Conservation (phyloP, 495 filamentous ascomycete genomes). For the Glutinoglossum americanum region DNA sequence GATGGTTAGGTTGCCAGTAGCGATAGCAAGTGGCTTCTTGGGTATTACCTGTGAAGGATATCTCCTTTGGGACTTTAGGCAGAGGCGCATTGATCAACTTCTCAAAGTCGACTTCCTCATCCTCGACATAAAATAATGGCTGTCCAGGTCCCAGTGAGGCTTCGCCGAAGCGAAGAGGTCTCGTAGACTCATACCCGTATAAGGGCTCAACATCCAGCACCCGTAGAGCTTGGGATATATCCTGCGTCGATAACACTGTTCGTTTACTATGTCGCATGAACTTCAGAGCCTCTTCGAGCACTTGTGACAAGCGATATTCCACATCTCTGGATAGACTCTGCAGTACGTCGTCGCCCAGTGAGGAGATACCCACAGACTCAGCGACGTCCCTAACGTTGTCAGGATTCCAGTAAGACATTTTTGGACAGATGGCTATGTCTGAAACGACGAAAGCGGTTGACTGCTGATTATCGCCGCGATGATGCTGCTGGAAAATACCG, state of each 20-base stretch:
- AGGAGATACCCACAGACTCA: conserved; percentile 74
- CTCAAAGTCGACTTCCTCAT: conserved; percentile 97
- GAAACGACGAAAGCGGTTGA: background rate
- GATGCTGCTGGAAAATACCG: background rate
- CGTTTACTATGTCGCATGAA: conserved; percentile 81
- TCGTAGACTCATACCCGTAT: conserved; percentile 81
- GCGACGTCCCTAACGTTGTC: conserved; percentile 90
- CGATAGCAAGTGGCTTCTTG: conserved; percentile 6
- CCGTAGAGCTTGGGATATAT: conserved; percentile 61
- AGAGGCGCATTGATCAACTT: conserved; percentile 92
- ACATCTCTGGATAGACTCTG: conserved; percentile 78
- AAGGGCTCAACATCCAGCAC: conserved; percentile 84
- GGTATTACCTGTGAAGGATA: conserved; percentile 58
- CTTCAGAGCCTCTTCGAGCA: conserved; percentile 80
- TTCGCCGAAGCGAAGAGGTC: conserved; percentile 77
- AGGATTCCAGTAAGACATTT: conserved; percentile 61
- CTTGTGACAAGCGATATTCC: conserved; percentile 80
- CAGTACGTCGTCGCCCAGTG: conserved; percentile 58
- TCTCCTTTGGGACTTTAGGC: conserved; percentile 85
- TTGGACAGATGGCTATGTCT: background rate
- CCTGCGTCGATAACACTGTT: conserved; percentile 62
- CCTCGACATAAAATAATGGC: conserved; percentile 90
- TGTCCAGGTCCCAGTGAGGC: conserved; percentile 87
- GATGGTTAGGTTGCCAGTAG: background rate
- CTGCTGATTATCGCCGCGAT: background rate